phyloP scores from a whole-genome alignment of 768 basidiomycete species.

The Phylloporus sp. region DNA sequence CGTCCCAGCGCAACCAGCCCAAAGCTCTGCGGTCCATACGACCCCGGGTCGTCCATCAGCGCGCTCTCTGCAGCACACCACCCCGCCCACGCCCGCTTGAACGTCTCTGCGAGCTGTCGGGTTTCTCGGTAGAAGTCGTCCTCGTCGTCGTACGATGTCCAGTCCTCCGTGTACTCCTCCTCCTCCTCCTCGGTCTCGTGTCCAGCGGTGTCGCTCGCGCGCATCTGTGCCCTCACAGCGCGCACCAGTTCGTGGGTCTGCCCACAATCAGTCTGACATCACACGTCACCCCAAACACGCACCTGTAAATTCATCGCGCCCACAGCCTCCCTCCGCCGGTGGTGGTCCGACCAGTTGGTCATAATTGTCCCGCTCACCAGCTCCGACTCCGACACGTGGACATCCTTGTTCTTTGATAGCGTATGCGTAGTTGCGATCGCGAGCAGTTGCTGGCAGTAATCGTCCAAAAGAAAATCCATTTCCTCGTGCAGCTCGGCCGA shows the following conservation, averaged over 20 bases:
- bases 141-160: constrained; percentile 25
- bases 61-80: constrained; percentile 38
- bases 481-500: constrained; percentile 31
- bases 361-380: constrained; percentile 44
- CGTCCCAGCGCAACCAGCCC: constrained; percentile 42
- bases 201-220: constrained; percentile 4
- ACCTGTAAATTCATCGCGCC: constrained; percentile 45
- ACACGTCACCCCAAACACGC: constrained; percentile 4
- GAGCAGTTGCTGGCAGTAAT: constrained; percentile 33
- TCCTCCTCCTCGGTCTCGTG: constrained; percentile 27
- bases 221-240: constrained; percentile 34
- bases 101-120: constrained; percentile 27
- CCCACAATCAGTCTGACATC: constrained; percentile 3
- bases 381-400: constrained; percentile 38
- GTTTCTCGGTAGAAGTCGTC: constrained; percentile 28
- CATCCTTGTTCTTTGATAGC: constrained; percentile 34
- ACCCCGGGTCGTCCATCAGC: constrained; percentile 20
- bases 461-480: constrained; percentile 36
- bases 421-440: constrained; percentile 36
- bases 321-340: constrained; percentile 37
- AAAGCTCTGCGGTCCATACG: constrained; percentile 43
- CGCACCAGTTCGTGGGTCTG: constrained; percentile 40
- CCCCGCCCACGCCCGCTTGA: constrained; percentile 41
- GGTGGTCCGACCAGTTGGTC: constrained; percentile 41
- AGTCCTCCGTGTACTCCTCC: constrained; percentile 24